Base-by-base conservation (phyloP, 192 early-diverging fungal species). In the Coemansia sp. region DNA sequence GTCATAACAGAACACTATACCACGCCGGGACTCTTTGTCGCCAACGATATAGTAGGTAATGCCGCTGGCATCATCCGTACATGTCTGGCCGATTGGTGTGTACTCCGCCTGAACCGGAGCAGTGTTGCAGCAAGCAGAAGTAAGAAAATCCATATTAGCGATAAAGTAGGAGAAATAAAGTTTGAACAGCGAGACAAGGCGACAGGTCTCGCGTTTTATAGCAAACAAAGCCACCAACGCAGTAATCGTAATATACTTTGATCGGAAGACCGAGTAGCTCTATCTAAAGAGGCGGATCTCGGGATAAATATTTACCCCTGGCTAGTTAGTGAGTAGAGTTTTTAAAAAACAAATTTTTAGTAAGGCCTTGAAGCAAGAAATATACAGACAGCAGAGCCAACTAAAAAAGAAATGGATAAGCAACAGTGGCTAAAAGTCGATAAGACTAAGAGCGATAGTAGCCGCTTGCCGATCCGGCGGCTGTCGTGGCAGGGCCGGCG, bases 1-100 rank as follows among this genome's bases (percentile, higher is more conserved):
- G 66, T 91, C 89, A 63, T 89, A 89, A 66, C 87, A 78, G 44
- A 84, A 70, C 1, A 91, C 57, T 42, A 89, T 50, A 51, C 80
- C 86, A 8, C 84, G 77, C 70, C 86, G 74, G 32, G 87, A 57
- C 23, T 38, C 44, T 64, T 58, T 72, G 48, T 65, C 61, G 15
- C 83, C 82, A 12, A 74, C 75, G 25, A 67, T 67, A 53, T 81
- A 78, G 68, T 63, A 68, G 8, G 75, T 66, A 23, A 68, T 37
- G 14, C 67, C 67, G 27, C 62, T 63, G 38, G 55, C 42, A 27
- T 62, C 25, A 15, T 21, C 53, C 42, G 42, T 44, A 17, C 42
- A 44, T 10, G 62, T 67, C 19, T 57, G 17, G 27, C 85, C 85
- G 17, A 41, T 55, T 31, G 75, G 66, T 17, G 74, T 72, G 73